These are phyloP conservation scores for Hortiboletus flavorubellus DNA, from an alignment of 768 basidiomycete genomes.

Conservation along the genomic window DNA sequence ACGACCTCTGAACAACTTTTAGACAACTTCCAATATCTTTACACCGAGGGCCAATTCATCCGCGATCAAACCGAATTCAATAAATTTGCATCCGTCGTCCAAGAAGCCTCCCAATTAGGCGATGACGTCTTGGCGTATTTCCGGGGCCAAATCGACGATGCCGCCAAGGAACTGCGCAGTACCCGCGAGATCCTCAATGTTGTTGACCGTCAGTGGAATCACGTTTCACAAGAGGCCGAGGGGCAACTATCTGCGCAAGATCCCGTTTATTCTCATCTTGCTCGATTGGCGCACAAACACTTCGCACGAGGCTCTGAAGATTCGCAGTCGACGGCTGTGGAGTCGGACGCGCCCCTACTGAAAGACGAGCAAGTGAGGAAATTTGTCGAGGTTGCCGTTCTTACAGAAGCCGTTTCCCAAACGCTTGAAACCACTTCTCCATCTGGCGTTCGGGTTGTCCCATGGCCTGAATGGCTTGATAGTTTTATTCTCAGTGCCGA, in stretches of 20 bases:
- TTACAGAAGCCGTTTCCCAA: conserved; percentile 17
- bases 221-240: conserved; percentile 42
- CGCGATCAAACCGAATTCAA: conserved; percentile 38
- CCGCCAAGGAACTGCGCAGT: conserved; percentile 44
- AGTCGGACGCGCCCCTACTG: conserved; percentile 6
- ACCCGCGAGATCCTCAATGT: conserved; percentile 45
- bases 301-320: conserved; percentile 62
- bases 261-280: conserved; percentile 5
- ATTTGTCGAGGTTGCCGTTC: conserved; percentile 18
- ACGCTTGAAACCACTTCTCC: conserved; percentile 17
- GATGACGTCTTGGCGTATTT: conserved; percentile 48
- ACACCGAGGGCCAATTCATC: conserved; percentile 39
- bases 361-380: conserved; percentile 19
- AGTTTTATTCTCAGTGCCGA: conserved; percentile 34
- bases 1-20: conserved; percentile 47
- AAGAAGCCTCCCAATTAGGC: conserved; percentile 46
- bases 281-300: conserved; percentile 29
- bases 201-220: conserved; percentile 43
- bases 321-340: conserved; percentile 55
- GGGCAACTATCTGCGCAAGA: conserved; percentile 33
- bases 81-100: conserved; percentile 43
- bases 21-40: conserved; percentile 51
- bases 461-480: conserved; percentile 42
- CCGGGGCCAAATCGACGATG: conserved; percentile 52
- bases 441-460: conserved; percentile 28